A percentile compares a stretch with the other conserved stretches of the same genome.
Conservation (phyloP, 306 rosid species). For the Prunus salicina region DNA sequence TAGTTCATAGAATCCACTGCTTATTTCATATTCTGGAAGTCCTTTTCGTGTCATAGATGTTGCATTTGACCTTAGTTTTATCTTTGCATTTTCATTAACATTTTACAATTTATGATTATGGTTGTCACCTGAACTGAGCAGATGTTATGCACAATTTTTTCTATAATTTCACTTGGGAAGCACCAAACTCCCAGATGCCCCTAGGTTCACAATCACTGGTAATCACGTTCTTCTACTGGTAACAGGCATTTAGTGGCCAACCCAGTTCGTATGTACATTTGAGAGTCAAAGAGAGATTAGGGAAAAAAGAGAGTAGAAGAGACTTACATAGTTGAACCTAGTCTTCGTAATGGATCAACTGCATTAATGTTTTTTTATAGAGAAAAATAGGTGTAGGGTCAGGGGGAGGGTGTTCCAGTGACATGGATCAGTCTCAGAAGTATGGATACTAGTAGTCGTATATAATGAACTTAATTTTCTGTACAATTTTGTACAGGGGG, state of each 20-base stretch:
- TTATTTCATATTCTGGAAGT: slow-evolving; percentile 4
- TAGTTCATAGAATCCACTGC: slow-evolving; percentile 6
- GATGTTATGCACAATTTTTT: neutral
- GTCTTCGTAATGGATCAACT: neutral
- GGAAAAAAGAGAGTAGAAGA: neutral
- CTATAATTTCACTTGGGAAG: neutral
- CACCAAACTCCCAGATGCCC: neutral
- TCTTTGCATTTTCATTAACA: neutral
- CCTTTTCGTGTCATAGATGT: neutral
- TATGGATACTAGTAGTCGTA: slow-evolving; percentile 5
- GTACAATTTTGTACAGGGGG: slow-evolving; percentile 32
- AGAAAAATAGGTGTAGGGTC: neutral
- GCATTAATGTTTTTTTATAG: neutral
- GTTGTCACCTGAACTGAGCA: neutral
- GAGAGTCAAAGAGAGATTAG: neutral
- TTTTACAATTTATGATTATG: neutral
- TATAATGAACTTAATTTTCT: slow-evolving; percentile 8
- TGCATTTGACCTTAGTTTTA: neutral
- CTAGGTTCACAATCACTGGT: neutral
- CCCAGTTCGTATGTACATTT: neutral
- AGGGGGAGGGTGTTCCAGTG: neutral
- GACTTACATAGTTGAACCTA: neutral
- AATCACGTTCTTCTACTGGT: neutral
- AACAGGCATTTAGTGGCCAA: neutral
- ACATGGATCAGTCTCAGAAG: neutral